Base-by-base conservation (phyloP, 1,139 yeast genomes). In the Yamadazyma triangularis region DNA sequence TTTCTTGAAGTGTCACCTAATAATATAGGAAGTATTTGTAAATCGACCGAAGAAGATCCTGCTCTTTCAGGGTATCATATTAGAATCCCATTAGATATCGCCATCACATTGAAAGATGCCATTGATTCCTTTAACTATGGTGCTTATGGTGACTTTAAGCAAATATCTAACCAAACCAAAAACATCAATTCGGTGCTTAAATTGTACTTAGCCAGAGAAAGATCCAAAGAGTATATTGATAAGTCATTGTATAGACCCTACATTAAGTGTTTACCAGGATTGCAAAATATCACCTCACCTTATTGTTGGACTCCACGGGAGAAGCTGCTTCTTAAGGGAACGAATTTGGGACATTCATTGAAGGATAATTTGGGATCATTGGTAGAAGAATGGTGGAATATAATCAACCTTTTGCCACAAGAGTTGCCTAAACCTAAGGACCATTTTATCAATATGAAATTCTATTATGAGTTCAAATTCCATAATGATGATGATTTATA, bases 261-360 rank as follows among this genome's bases (percentile, higher is more conserved):
- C 47, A 49, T 86, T 21, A 53, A 63, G 16, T 51, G 70, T n/a
- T 63, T 87, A 15, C 95, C 95, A 0, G 39, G 50, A 2, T 60
- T 72, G 4, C 45, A 47, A 3, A 58, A 64, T 10, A 65, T 76
- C 16, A 67, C 68, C 23, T 66, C 80, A 4, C 93, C 95, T 1
- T 71, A 75, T 32, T 74, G 73, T 35, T 86, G 89, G 86, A 54
- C 58, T 11, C 53, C 66, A 0, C 57, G 58, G 4, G 83, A 81
- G 27, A 61, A 73, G 38, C 51, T 56, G 2, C 53, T 67, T 32
- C 53, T 87, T 7, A 60, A 66, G 27, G 93, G 89, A 0, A 80
- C 94, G 1, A 62, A 62, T 31, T 50, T 70, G 32, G 75, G 74
- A 2, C 60, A 58, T 35, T 64, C 71, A 0, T 52, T 70, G 20